Base-by-base conservation (phyloP, 257 asterid genomes). In the Gynochthodes officinalis region DNA sequence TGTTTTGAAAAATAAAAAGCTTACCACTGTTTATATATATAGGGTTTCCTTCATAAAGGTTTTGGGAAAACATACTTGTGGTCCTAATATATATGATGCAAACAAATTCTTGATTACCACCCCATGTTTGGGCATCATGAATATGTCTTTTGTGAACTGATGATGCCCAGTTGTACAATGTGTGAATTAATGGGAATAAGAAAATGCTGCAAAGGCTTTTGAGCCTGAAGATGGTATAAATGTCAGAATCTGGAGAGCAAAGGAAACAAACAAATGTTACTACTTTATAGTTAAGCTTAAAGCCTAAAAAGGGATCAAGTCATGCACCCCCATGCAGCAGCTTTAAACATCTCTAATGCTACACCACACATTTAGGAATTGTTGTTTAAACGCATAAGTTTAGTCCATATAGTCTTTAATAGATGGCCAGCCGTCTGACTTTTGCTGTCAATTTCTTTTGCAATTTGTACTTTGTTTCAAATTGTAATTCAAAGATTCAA, bases 271-370 rank as follows among this genome's bases (percentile, higher is more conserved):
- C 61, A 67, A 77, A 52, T 69, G 73, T 62, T n/a, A 35, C 59
- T 35, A 63, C 67, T 50, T 40, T 53, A 54, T 27, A 4, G 25
- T 63, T 6, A 67, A 67, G 62, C 69, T 57, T 49, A 75, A 63
- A 75, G 35, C 71, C 21, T 35, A 25, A 5, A 46, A 25, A 23
- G 70, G 30, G 10, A 54, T 57, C 37, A 23, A 14, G 40, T 21
- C 62, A 58, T 71, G 73, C 57, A 30, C 59, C 62, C 16, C 50
- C 60, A 68, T 67, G 83, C 28, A 52, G 90, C 92, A 86, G 95
- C 95, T 89, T 89, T 89, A 85, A 89, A 77, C 90, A 76, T 60
- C 75, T 76, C 84, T 70, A 70, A 25, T 57, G 11, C 74, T 70
- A 70, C 35, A 25, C 53, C 25, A 28, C 48, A 70, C 69, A 81